Percentiles rank a stretch among this genome's conserved stretches.
Conservation (phyloP, 78 protist genomes). For the Monosiga brevicollis region DNA sequence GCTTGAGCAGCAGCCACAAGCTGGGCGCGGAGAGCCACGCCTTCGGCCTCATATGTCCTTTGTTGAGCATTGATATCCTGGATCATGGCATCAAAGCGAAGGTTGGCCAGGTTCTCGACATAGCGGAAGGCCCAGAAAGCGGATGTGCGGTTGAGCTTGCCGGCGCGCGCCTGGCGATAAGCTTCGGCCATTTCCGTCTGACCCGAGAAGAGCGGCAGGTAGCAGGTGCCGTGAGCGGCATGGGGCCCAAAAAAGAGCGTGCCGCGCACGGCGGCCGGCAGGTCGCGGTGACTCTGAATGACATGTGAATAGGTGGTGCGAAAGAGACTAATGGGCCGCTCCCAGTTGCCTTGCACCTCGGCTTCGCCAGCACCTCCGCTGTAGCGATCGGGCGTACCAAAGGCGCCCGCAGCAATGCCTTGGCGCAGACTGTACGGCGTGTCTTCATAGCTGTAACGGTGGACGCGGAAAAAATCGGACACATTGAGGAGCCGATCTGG, state of each 20-base stretch:
- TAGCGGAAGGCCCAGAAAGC: too few species aligned
- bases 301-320: conserved; percentile 16
- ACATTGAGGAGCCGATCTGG: background rate
- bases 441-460: conserved; percentile 6
- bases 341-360: conserved; percentile 3
- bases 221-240: too few species aligned
- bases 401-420: conserved; percentile 46
- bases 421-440: conserved; percentile 20
- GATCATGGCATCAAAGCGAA: too few species aligned
- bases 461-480: conserved; percentile 3
- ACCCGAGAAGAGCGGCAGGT: too few species aligned
- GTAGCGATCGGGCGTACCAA: conserved; percentile 36
- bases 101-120: too few species aligned
- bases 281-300: background rate
- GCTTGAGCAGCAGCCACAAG: too few species aligned
- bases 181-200: too few species aligned
- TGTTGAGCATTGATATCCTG: too few species aligned
- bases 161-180: too few species aligned
- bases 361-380: background rate
- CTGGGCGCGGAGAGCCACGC: too few species aligned
- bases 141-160: too few species aligned
- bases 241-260: conserved; percentile 32
- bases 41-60: too few species aligned
- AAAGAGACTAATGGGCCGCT: conserved; percentile 28
- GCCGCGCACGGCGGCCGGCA: conserved; percentile 12